Conservation (phyloP, 1,284 basidiomycete species). For the Cutaneotrichosporon mucoides region DNA sequence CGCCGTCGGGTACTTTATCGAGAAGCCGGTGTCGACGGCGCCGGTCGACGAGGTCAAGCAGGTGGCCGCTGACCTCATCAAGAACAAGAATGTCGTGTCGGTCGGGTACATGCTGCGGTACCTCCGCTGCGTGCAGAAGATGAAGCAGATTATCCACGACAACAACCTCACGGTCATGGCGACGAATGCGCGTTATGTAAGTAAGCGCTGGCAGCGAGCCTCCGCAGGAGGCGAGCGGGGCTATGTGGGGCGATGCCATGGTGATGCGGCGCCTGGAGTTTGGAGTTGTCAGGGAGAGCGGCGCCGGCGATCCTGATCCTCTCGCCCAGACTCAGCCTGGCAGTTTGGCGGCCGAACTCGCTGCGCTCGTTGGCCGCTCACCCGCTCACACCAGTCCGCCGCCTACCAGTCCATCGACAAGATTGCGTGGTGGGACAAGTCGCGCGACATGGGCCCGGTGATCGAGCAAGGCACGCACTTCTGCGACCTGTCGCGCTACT, state of each 20-base stretch:
- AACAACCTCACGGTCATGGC: constrained; percentile 97
- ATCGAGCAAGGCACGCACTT: constrained; percentile 93
- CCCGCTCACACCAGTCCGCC: constrained; percentile 52
- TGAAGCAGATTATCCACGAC: constrained; percentile 94
- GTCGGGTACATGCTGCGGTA: constrained; percentile 92
- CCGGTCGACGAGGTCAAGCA: constrained; percentile 57
- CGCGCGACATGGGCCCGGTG: constrained; percentile 72
- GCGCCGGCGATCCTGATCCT: no score
- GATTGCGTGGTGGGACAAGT: constrained; percentile 97
- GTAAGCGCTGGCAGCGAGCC: constrained; percentile 8
- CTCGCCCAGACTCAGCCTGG: not conserved
- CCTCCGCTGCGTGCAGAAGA: constrained; percentile 90
- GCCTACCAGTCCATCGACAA: constrained; percentile 88
- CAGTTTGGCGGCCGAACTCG: not conserved
- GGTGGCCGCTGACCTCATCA: constrained; percentile 64
- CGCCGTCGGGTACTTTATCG: constrained; percentile 84
- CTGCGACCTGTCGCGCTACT: constrained; percentile 74
- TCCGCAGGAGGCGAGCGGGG: not conserved
- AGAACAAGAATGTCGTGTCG: constrained; percentile 73
- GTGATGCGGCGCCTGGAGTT: not conserved
- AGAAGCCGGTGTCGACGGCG: constrained; percentile 90
- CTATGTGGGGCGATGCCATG: not conserved
- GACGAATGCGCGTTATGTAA: constrained; percentile 88
- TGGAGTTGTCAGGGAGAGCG: no score
- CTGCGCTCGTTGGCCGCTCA: not conserved